phyloP scores from a whole-genome alignment of 257 asterid genomes.

The Penstemon eatonii region DNA sequence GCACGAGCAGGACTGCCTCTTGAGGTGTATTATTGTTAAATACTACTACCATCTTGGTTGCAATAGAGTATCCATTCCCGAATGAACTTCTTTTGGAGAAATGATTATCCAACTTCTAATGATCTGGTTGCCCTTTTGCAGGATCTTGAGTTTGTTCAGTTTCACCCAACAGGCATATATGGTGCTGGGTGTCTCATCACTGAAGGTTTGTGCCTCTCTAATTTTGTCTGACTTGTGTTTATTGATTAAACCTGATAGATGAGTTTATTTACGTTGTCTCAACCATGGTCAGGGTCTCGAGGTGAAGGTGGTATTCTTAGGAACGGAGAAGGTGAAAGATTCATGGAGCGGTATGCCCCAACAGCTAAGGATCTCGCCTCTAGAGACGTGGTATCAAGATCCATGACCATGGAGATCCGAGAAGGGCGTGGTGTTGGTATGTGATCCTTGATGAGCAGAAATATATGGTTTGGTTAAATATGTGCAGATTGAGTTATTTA shows the following conservation, averaged over 20 bases:
- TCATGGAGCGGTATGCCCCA: constrained; percentile 99
- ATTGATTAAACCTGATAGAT: background rate
- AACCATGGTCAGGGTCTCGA: constrained; percentile 69
- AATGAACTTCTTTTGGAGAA: background rate
- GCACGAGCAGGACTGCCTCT: constrained; percentile 98
- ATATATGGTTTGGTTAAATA: constrained; percentile 18
- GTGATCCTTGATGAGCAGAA: constrained; percentile 14
- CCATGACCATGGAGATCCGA: constrained; percentile 99
- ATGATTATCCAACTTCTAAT: constrained; percentile 22
- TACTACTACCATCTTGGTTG: constrained; percentile 10
- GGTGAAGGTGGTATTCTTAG: constrained; percentile 99
- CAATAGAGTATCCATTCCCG: background rate
- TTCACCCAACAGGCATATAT: constrained; percentile 96
- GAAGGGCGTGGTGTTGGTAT: constrained; percentile 99
- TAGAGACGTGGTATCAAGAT: constrained; percentile 96
- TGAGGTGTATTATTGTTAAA: constrained; percentile 51
- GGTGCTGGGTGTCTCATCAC: constrained; percentile 99
- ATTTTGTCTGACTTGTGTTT: constrained; percentile 4
- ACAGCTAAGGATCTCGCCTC: constrained; percentile 99
- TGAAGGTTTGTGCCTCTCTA: constrained; percentile 57
- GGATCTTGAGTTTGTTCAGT: constrained; percentile 98
- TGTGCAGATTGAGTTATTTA: background rate
- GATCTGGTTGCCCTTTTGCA: constrained; percentile 34
- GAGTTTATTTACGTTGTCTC: constrained; percentile 3
- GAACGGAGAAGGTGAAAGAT: constrained; percentile 97